Evolutionary conservation across 139 green algal species (phyloP).

Genomic region (Coelastrella sp.): DNA sequence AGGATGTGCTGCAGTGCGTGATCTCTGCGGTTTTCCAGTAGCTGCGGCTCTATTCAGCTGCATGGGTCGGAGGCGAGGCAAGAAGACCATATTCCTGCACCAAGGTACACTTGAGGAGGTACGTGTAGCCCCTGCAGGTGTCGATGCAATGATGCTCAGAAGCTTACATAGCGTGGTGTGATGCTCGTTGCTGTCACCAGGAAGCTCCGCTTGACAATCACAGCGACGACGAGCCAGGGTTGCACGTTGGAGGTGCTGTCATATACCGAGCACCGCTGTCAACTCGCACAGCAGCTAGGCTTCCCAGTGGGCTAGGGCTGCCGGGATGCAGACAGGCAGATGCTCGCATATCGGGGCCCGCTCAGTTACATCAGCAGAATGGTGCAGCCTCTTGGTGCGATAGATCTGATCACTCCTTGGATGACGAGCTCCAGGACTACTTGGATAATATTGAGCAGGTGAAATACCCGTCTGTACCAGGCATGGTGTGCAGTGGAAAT

Average conservation of each 20-base stretch:
- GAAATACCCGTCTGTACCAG: too few relatives aligned
- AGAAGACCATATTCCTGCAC: background rate
- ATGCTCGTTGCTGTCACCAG: background rate
- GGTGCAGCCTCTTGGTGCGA: background rate
- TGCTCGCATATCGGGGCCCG: background rate
- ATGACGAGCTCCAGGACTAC: slow-evolving; percentile 39
- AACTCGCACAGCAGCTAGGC: background rate
- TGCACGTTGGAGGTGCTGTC: slow-evolving; percentile 14
- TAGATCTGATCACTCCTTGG: slow-evolving; percentile 13
- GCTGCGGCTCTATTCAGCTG: background rate
- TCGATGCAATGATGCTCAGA: background rate
- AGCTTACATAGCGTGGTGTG: background rate
- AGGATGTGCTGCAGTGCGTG: too few relatives aligned
- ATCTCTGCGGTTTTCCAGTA: too few relatives aligned
- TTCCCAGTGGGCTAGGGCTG: background rate
- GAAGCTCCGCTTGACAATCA: background rate
- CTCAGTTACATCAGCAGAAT: slow-evolving; percentile 5
- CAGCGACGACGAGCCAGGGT: slow-evolving; percentile 10
- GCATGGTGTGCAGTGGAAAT: too few relatives aligned
- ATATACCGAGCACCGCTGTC: slow-evolving; percentile 1
- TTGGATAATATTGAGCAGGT: slow-evolving; percentile 31
- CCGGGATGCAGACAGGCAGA: background rate
- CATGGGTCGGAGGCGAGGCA: slow-evolving; percentile 13
- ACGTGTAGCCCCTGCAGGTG: background rate
- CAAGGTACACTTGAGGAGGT: background rate